Evolutionary conservation across 2,329 filamentous ascomycete genomes (phyloP).

Genomic region (Cordyceps fumosorosea): DNA sequence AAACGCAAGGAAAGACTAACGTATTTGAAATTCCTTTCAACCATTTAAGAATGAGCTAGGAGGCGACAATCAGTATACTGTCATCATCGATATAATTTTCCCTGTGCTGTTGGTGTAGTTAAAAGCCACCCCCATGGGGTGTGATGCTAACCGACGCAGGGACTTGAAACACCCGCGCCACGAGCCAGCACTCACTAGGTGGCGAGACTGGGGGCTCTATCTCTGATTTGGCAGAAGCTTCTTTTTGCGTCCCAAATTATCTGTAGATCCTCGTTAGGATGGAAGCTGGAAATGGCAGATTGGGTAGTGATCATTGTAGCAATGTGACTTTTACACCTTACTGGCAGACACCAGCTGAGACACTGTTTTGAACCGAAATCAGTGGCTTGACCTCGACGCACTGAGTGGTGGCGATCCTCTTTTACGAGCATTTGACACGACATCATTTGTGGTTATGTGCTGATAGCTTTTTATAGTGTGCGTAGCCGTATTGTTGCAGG

Average conservation of each 20-base stretch:
- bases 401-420: neutral
- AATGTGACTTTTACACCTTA: neutral
- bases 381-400: neutral
- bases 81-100: too few species aligned
- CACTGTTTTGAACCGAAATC: neutral
- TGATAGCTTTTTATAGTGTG: neutral
- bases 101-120: too few species aligned
- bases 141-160: neutral
- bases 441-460: neutral
- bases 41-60: too few species aligned
- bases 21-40: too few species aligned
- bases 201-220: neutral
- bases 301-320: neutral
- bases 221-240: neutral
- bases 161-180: constrained; percentile 10
- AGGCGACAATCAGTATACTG: too few species aligned
- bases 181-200: neutral
- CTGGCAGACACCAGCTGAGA: neutral
- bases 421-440: neutral
- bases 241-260: neutral
- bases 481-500: neutral
- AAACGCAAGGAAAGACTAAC: too few species aligned
- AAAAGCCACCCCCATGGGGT: neutral
- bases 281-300: neutral
- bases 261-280: neutral